Base-by-base conservation (phyloP, 805 yeast species). In the Spathaspora girioi region DNA sequence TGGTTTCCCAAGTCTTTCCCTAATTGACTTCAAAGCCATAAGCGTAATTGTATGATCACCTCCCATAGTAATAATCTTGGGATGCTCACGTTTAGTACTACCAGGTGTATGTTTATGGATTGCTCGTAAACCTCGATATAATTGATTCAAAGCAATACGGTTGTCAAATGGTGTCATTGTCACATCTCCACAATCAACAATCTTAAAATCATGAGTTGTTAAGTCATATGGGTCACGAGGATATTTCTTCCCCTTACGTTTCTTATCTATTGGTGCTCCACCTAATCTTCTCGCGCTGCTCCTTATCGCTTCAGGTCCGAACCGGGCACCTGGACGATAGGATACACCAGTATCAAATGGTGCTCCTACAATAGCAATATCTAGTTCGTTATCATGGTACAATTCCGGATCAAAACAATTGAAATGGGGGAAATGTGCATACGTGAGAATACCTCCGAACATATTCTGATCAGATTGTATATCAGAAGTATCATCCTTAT, bases 111-210 rank as follows among this genome's bases (percentile, higher is more conserved):
- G 66, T 15, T 54, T 58, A 43, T 62, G 62, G 7, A 80, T 70
- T 2, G 81, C 77, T 45, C 80, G 63, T 52, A 77, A 73, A 9
- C 79, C 85, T 23, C 85, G 66, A 58, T 80, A 81, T 76, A 85
- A 78, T 62, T 84, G 89, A 62, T 77, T 70, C 57, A 85, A 68
- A 0, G 89, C 89, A 49, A 85, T 68, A 17, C 77, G 62, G 62
- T 84, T 84, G 65, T 85, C 89, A 66, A 85, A 78, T 8, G 90
- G 89, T 2, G 86, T 78, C 59, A 84, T 78, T 11, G 87, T 83
- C 42, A 84, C 80, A 63, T 85, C 90, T 27, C 85, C 84, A 64
- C 90, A 85, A 65, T 85, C 90, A 5, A 84, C 65, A 26, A 82
- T 67, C 18, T 71, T 71, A 19, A 82, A 60, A 54, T 71, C 70